Evolutionary conservation across 768 basidiomycete species (phyloP), one percentile per base, ranked within the genome.

Genomic region (Auriculariales sp.): DNA sequence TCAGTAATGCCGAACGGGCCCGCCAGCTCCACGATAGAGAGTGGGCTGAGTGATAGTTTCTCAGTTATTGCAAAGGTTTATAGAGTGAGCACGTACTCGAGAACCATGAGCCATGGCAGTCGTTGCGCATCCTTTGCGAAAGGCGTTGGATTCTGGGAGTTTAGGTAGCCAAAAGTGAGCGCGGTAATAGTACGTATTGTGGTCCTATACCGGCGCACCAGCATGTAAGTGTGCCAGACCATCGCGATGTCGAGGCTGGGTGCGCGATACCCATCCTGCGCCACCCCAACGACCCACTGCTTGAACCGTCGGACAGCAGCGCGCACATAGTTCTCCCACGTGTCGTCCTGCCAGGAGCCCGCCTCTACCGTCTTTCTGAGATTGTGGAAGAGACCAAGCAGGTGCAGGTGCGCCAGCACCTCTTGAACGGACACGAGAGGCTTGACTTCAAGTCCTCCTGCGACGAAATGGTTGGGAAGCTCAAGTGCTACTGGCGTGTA

Each of bases 201-300:
- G 22, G 36, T 22, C 7, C n/a, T 2, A 11, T 22, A 2, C 36
- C 22, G 31, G 31, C 39, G 39, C 28, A 51, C 50, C 28, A 56
- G 48, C 44, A 56, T 33, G 49, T 56, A 56, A 3, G 50, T 51
- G 31, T 56, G 55, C 55, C 55, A 56, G 17, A 56, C 55, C 55
- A 56, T 56, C 17, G 52, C 27, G 3, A 56, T 51, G 45, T 56
- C 55, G 19, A 54, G 36, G n/a, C 53, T 36, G 10, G 48, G 55
- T 14, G 49, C 33, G 22, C 19, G 30, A 24, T 6, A 25, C 28
- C 32, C 51, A 17, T 15, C 9, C 7, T 17, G 19, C 10, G 36
- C 28, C 33, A 32, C 33, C 14, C 52, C 27, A 9, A 28, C 42
- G 3, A 36, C 48, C 52, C 52, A 53, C 12, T 19, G 19, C 32